Evolutionary conservation across 768 basidiomycete species (phyloP), one percentile per base, ranked within the genome.

Genomic region (Ramaria rubella): DNA sequence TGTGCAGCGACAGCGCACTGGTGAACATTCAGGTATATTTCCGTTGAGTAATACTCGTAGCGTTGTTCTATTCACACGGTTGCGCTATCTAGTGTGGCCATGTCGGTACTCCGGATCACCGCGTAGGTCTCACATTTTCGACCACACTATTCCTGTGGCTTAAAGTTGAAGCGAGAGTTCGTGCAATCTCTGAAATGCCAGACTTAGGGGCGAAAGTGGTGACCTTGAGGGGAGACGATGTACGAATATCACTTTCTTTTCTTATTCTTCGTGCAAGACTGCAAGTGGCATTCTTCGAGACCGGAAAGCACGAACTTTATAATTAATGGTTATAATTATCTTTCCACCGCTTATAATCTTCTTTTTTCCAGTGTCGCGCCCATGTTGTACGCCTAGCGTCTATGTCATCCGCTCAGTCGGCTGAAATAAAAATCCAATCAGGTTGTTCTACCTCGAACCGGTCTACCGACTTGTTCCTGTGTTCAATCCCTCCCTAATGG

Each of bases 401-500:
- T 21, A 42, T 42, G 8, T 42, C 40, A 21, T 42, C 7, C 23
- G 24, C 29, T 2, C 30, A 43, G 24, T 52, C 26, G 7, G 21
- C 17, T n/a, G n/a, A n/a, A n/a, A n/a, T n/a, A n/a, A n/a, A n/a
- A n/a, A n/a, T 5, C n/a, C 23, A 45, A 30, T 27, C 45, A 85
- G 82, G 17, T 89, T 87, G 2, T 93, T 93, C 70, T 93, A 94
- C 68, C 76, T 93, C 19, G 90, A 85, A 38, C 90, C 91, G 2
- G 90, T 93, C 6, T 93, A 91, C 63, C 85, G 90, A 17, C 75
- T 94, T 15, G 85, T 93, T 60, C 89, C 90, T 1, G 78, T 90
- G 49, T 94, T 94, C 67, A 87, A 78, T 59, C 91, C 90, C 0
- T 92, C 91, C 69, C 76, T 87, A 58, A 92, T 92, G 91, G 77